Conservation (phyloP, 805 yeast species). For the Cyberlindnera americana region DNA sequence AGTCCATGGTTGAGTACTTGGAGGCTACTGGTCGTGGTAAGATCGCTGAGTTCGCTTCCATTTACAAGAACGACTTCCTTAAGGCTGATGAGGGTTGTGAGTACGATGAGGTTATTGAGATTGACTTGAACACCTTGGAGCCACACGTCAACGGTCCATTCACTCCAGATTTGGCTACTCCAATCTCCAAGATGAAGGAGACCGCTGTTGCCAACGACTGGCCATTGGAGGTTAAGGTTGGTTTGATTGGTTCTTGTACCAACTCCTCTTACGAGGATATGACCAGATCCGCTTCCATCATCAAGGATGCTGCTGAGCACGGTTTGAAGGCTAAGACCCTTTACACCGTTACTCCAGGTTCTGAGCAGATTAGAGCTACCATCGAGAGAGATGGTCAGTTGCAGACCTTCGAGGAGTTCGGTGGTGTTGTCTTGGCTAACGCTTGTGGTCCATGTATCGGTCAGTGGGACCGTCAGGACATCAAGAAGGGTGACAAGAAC, state of each 20-base stretch:
- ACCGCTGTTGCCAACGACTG: conserved; percentile 71
- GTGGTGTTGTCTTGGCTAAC: conserved; percentile 91
- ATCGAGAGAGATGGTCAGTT: conserved; percentile 92
- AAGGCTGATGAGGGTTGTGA: conserved; percentile 84
- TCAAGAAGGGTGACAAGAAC: conserved; percentile 61
- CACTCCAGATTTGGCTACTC: conserved; percentile 96
- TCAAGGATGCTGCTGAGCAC: conserved; percentile 78
- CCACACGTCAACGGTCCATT: conserved; percentile 98
- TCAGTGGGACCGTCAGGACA: conserved; percentile 95
- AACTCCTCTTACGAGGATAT: conserved; percentile 98
- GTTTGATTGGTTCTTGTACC: conserved; percentile 97
- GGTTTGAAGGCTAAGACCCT: conserved; percentile 90
- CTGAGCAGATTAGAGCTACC: conserved; percentile 97
- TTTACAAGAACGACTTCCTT: conserved; percentile 51
- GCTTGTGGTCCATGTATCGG: conserved; percentile 99
- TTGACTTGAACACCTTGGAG: conserved; percentile 80
- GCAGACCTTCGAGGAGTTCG: conserved; percentile 74
- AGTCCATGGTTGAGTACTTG: conserved; percentile 83
- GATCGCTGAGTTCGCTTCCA: conserved; percentile 54
- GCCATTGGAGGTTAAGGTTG: conserved; percentile 87
- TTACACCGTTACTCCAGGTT: conserved; percentile 96
- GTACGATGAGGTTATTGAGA: conserved; percentile 90
- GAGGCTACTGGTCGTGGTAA: conserved; percentile 81
- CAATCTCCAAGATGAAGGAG: conserved; percentile 75
- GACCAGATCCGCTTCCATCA: conserved; percentile 92